These are phyloP conservation scores for Penicillium arizonense DNA, from an alignment of 495 filamentous ascomycete genomes.

Conservation along the genomic window DNA sequence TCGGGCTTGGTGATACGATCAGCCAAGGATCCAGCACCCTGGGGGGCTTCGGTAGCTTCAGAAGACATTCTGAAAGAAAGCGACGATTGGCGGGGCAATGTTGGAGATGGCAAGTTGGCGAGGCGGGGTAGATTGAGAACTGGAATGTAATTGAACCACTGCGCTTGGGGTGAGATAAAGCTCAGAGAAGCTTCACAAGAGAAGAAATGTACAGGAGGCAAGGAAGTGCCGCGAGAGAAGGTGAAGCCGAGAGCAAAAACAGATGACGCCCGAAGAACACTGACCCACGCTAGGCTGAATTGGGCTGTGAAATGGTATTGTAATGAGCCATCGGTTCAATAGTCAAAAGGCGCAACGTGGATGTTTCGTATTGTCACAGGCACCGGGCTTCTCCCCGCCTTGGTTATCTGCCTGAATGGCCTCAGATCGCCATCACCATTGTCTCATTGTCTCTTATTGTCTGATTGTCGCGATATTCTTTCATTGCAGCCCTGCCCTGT, in stretches of 20 bases:
- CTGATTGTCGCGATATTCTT: too few relatives aligned
- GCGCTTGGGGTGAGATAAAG: too few relatives aligned
- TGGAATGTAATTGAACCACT: too few relatives aligned
- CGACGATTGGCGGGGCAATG: not conserved
- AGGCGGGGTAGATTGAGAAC: not conserved
- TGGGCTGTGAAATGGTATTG: conserved; percentile 8
- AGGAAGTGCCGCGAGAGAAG: not conserved
- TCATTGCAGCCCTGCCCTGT: too few relatives aligned
- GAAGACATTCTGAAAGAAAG: conserved; percentile 27
- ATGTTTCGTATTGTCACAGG: conserved; percentile 37
- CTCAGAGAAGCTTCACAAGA: not conserved
- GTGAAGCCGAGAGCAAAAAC: conserved; percentile 1
- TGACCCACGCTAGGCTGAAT: conserved; percentile 4
- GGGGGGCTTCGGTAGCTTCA: conserved; percentile 24
- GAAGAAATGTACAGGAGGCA: not conserved
- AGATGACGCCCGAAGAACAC: conserved; percentile 12
- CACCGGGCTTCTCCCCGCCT: conserved; percentile 36
- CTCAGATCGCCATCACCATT: not conserved
- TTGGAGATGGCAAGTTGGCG: not conserved
- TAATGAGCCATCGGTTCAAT: not conserved
- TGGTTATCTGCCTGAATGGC: conserved; percentile 18
- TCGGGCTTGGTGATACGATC: conserved; percentile 59
- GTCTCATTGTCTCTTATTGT: not conserved
- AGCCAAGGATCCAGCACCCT: conserved; percentile 50
- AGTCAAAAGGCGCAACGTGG: conserved; percentile 10